Conservation (phyloP, 495 filamentous ascomycete species). For the Cercophora newfieldiana region DNA sequence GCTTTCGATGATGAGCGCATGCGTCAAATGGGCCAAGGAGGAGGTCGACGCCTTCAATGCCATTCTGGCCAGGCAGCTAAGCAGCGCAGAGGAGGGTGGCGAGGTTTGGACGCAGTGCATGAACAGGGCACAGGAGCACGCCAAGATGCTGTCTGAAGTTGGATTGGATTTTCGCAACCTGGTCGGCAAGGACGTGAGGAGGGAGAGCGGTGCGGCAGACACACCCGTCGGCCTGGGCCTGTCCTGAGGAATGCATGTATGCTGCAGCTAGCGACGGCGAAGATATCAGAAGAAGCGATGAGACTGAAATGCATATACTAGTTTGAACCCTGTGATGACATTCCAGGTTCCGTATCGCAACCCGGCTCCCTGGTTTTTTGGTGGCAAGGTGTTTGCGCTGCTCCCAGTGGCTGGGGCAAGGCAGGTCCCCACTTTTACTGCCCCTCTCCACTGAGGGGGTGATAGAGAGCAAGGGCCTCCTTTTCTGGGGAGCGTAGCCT, state of each 20-base stretch:
- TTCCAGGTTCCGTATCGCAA: background rate
- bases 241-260: slow-evolving; percentile 23
- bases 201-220: slow-evolving; percentile 18
- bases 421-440: background rate
- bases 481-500: background rate
- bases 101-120: slow-evolving; percentile 81
- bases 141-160: slow-evolving; percentile 74
- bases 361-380: background rate
- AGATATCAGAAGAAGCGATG: background rate
- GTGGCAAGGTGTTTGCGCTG: background rate
- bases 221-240: slow-evolving; percentile 46
- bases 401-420: background rate
- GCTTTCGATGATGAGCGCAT: slow-evolving; percentile 79
- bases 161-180: slow-evolving; percentile 87
- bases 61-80: slow-evolving; percentile 77
- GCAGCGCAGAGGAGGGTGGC: slow-evolving; percentile 68
- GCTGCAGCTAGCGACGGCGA: background rate
- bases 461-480: slow-evolving; percentile 7
- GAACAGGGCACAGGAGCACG: slow-evolving; percentile 77
- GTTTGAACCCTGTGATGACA: background rate
- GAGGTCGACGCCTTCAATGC: slow-evolving; percentile 87
- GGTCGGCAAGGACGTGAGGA: slow-evolving; percentile 45
- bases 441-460: slow-evolving; percentile 4
- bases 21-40: slow-evolving; percentile 94
- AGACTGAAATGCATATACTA: background rate